Base-by-base conservation (phyloP, 768 basidiomycete species). In the Rhizopogon vinicolor region DNA sequence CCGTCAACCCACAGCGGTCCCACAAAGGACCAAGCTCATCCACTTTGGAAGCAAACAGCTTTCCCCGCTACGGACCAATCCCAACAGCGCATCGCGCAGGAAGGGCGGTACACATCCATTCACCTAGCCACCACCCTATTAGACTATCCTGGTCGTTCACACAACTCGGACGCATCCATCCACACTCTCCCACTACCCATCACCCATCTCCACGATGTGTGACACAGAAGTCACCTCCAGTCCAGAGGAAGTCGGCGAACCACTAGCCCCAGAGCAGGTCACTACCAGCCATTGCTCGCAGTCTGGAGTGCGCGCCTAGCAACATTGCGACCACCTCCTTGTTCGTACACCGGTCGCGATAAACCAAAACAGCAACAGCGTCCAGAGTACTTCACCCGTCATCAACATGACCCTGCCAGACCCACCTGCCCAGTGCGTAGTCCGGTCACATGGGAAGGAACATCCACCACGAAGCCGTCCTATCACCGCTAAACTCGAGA, bases 401-500 rank as follows among this genome's bases (percentile, higher is more conserved):
- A 61, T 61, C 57, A 31, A 54, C 42, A 52, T 51, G 53, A 40
- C 22, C 19, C 48, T 2, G 25, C 35, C 18, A 25, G 29, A 54
- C 25, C 43, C 19, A 45, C 51, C 53, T 45, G 40, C 60, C 66
- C 58, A 52, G 69, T 72, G 49, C 58, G 53, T 64, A n/a, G 45
- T 66, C 63, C 18, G 10, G 44, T 41, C n/a, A 41, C 51, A 19
- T 31, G 44, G 44, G 51, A 2, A 13, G 33, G 63, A 52, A 18
- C 56, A 52, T 62, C 35, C 52, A 44, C 60, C 60, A 56, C 58
- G 33, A 60, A 69, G 62, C 59, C 67, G 67, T 55, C 57, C 65
- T 61, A 56, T 61, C 60, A 56, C 56, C 57, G 54, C 65, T 68
- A 73, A 65, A 68, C 72, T 75, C 75, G 80, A 83, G 82, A 78